A percentile compares a stretch with the other conserved stretches of the same genome.
phyloP scores from a whole-genome alignment of 306 rosid species.

The Quillaja saponaria region DNA sequence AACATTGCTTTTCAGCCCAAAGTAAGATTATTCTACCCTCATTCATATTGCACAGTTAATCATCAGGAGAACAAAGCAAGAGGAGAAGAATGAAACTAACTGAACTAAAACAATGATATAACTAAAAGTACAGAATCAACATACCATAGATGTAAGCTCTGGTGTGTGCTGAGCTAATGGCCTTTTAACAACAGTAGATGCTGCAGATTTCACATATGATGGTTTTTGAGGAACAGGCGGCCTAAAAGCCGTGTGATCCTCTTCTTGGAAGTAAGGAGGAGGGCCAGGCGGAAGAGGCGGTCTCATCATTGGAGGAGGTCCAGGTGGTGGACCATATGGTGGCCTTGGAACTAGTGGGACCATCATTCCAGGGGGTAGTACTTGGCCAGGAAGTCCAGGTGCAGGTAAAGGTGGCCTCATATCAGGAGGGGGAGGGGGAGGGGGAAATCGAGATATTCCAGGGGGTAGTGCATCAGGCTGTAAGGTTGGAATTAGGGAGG shows the following conservation, averaged over 20 bases:
- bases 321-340: conserved; percentile 94
- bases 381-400: conserved; percentile 70
- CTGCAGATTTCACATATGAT: conserved; percentile 93
- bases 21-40: too few relatives aligned
- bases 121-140: conserved; percentile 32
- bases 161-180: conserved; percentile 99
- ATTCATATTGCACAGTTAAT: too few relatives aligned
- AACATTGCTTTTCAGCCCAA: too few relatives aligned
- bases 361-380: conserved; percentile 85
- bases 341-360: conserved; percentile 77
- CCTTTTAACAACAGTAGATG: conserved; percentile 93
- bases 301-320: conserved; percentile 97
- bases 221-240: conserved; percentile 69
- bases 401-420: conserved; percentile 72
- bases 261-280: conserved; percentile 83
- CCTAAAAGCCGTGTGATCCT: conserved; percentile 48
- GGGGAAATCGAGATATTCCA: conserved; percentile 77
- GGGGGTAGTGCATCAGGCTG: conserved; percentile 88
- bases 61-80: too few relatives aligned
- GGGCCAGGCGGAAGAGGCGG: conserved; percentile 99
- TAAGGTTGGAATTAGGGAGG: conserved; percentile 53
- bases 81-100: too few relatives aligned
- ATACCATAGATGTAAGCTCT: conserved; percentile 96
- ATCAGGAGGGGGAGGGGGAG: conserved; percentile 90
- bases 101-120: conserved; percentile 1